These are phyloP conservation scores for Yamagishiella unicocca DNA, from an alignment of 139 green algal genomes.

Conservation along the genomic window DNA sequence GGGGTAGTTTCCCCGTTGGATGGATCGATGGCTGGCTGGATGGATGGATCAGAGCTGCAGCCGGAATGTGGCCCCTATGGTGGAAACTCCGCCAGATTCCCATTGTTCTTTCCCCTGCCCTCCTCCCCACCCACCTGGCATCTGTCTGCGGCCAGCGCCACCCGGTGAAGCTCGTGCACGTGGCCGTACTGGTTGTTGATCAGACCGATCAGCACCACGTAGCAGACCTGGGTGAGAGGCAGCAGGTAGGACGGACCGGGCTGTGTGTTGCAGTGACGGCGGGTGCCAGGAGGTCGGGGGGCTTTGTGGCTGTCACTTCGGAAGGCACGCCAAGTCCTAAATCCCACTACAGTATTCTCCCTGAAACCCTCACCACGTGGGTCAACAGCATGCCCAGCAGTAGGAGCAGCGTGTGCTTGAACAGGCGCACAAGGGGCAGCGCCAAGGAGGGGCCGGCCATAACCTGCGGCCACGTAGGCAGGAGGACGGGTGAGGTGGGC, in stretches of 20 bases:
- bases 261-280: not conserved
- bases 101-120: not conserved
- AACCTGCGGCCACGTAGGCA: not conserved
- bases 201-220: not conserved
- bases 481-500: not conserved
- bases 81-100: no score
- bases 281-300: not conserved
- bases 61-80: no score
- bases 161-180: conserved; percentile 9
- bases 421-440: not conserved
- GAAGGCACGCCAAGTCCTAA: not conserved
- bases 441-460: not conserved
- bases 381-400: conserved; percentile 1
- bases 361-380: not conserved
- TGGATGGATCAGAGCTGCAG: no score
- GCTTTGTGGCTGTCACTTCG: no score
- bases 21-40: no score
- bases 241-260: not conserved
- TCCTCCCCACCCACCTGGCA: not conserved
- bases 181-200: not conserved
- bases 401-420: not conserved
- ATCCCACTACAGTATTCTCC: not conserved
- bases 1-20: no score
- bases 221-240: not conserved
- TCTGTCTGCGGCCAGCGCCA: conserved; percentile 13